Conservation (phyloP, 176 grass and related monocot species). For the Triticum dicoccoides region DNA sequence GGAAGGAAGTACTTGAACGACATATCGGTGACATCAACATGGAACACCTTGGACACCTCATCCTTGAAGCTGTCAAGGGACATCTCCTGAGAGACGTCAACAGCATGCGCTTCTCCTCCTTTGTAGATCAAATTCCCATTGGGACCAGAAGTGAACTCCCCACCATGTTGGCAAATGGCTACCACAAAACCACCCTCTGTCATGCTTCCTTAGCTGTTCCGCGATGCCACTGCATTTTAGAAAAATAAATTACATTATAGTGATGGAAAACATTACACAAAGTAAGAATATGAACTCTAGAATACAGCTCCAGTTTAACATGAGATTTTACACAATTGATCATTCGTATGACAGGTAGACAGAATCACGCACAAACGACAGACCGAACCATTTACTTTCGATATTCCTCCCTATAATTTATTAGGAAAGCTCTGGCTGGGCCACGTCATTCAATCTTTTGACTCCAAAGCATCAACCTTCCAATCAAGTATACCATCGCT, state of each 20-base stretch:
- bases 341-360: not conserved
- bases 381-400: not conserved
- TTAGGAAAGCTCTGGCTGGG: slow-evolving; percentile 1
- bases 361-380: not conserved
- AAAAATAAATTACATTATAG: not conserved
- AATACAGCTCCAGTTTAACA: not conserved
- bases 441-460: not conserved
- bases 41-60: slow-evolving; percentile 75
- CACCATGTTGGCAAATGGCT: slow-evolving; percentile 92
- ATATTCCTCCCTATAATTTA: not conserved
- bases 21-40: slow-evolving; percentile 66
- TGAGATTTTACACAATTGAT: not conserved
- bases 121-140: slow-evolving; percentile 82
- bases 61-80: slow-evolving; percentile 64
- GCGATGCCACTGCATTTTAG: not conserved
- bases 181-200: slow-evolving; percentile 33
- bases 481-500: not conserved
- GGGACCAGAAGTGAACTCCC: slow-evolving; percentile 65
- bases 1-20: slow-evolving; percentile 95
- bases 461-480: not conserved
- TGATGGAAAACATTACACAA: not conserved
- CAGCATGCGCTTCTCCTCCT: slow-evolving; percentile 89
- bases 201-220: slow-evolving; percentile 31
- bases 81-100: slow-evolving; percentile 69
- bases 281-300: not conserved